Base-by-base conservation (phyloP, 306 rosid genomes). In the Morella rubra region DNA sequence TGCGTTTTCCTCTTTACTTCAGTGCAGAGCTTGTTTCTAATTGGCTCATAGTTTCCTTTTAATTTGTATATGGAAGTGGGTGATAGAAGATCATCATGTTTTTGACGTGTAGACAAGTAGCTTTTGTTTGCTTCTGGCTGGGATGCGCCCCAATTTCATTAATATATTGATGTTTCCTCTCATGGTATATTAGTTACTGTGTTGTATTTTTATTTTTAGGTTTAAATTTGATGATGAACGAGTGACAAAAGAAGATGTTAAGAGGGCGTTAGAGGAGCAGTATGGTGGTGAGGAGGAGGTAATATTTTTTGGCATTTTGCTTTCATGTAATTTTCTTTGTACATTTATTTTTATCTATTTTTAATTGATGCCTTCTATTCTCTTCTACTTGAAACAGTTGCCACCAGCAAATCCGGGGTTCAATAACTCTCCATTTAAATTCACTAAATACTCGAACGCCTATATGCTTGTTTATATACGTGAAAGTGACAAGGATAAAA, bases 211-310 rank as follows among this genome's bases (percentile, higher is more conserved):
- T 66, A 27, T 44, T 44, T 44, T 64, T 73, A 93, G 98, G 98
- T 88, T 83, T 82, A 93, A 93, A 73, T 93, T 93, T 81, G 98
- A 93, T 37, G 98, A 93, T 74, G 98, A 93, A 69, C 96, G 98
- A 50, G 96, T 93, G 72, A 91, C 98, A 42, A 91, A 90, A 85
- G 98, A 93, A 81, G 98, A 91, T 77, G 61, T 71, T 42, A 91
- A 90, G 86, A 91, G 93, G 74, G 98, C 97, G n/a, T 81, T 91
- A 69, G 98, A 93, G 85, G 98, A 91, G 89, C 98, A 93, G 78
- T 93, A 84, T 76, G 98, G 98, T 77, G 96, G 98, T 32, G 98
- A 93, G 85, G 98, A 93, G 83, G 98, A 91, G 93, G 98, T 93
- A 71, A 67, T 65, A 24, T 7, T 44, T 71, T 44, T 20, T 60